These are phyloP conservation scores for Neurospora sp. DNA, from an alignment of 495 filamentous ascomycete species.

Conservation along the genomic window DNA sequence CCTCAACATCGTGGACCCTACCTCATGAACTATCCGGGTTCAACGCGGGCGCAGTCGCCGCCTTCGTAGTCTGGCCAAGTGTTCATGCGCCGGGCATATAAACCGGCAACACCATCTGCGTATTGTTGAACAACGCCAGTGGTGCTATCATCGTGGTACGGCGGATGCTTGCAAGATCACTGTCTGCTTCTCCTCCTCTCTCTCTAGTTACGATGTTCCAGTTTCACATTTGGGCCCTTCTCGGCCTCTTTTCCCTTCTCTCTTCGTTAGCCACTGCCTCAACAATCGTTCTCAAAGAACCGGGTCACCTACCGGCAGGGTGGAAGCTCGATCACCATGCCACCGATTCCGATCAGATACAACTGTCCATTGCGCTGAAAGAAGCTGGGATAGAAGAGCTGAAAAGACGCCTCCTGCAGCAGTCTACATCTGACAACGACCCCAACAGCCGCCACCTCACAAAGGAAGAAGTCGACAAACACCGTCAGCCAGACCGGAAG, in stretches of 20 bases:
- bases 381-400: constrained; percentile 26
- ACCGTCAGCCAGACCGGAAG: constrained; percentile 15
- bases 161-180: not conserved
- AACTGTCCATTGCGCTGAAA: constrained; percentile 25
- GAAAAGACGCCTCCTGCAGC: constrained; percentile 19
- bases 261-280: constrained; percentile 4
- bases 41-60: not conserved
- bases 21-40: not conserved
- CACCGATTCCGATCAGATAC: constrained; percentile 15
- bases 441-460: constrained; percentile 22
- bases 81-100: not conserved
- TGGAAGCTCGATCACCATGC: constrained; percentile 16
- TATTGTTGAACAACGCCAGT: not conserved
- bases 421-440: constrained; percentile 10
- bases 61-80: not conserved
- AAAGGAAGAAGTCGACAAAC: constrained; percentile 18
- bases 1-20: not conserved
- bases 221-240: constrained; percentile 2
- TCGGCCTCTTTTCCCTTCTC: constrained; percentile 2
- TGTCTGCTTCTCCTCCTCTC: not conserved
- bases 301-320: constrained; percentile 9
- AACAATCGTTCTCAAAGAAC: constrained; percentile 13
- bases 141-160: not conserved
- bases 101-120: not conserved
- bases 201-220: constrained; percentile 6